These are phyloP conservation scores for Orobanche coerulescens DNA, from an alignment of 257 asterid genomes.

Conservation along the genomic window DNA sequence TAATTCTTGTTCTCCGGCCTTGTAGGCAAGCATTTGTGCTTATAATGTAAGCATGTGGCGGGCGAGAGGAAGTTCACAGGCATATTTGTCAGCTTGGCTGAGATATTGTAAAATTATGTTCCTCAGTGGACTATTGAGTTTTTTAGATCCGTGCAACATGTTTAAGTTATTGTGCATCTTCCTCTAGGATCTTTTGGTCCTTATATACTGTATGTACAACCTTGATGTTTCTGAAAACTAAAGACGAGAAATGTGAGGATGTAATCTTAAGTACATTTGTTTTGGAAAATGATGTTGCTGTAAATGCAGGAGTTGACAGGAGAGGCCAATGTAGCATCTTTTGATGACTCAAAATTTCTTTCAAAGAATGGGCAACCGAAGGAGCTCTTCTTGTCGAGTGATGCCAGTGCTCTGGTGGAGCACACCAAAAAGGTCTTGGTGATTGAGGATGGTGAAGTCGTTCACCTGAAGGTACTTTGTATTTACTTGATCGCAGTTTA, in stretches of 20 bases:
- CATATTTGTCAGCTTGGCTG: neutral
- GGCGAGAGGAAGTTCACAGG: neutral
- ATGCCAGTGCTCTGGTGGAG: constrained; percentile 87
- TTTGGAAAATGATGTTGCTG: constrained; percentile 14
- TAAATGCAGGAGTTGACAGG: constrained; percentile 54
- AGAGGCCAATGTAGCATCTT: constrained; percentile 44
- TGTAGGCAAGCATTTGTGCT: too few species aligned
- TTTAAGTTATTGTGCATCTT: neutral
- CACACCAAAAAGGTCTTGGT: constrained; percentile 88
- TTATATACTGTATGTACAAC: neutral
- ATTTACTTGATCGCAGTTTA: neutral
- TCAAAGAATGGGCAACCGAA: constrained; percentile 61
- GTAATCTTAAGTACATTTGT: constrained; percentile 5
- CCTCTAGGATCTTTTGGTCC: neutral
- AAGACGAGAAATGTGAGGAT: neutral
- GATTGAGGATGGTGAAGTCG: constrained; percentile 81
- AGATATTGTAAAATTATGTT: neutral
- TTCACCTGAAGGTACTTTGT: constrained; percentile 65
- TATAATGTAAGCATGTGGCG: neutral
- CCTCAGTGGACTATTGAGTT: neutral
- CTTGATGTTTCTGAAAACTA: neutral
- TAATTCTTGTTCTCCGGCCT: too few species aligned
- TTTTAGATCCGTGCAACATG: neutral
- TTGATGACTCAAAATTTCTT: constrained; percentile 50
- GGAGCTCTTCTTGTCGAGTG: constrained; percentile 82